A percentile compares a stretch with the other conserved stretches of the same genome.
phyloP scores from a whole-genome alignment of 2,329 filamentous ascomycete species.

The Sporothrix variecibatus region DNA sequence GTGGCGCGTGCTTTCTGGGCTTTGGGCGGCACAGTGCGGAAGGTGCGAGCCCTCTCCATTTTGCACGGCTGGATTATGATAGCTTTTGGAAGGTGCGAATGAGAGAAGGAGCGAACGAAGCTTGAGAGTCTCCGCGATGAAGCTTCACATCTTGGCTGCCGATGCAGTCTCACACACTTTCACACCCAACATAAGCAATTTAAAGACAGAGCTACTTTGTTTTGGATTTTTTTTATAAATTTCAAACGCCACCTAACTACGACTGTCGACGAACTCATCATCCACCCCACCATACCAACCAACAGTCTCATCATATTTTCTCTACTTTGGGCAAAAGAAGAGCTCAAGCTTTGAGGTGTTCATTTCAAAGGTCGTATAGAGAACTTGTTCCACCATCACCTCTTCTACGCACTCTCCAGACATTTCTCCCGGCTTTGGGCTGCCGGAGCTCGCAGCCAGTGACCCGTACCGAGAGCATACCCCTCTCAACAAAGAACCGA shows the following conservation, averaged over 20 bases:
- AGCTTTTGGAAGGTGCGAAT: slow-evolving; percentile 17
- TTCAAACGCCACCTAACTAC: not conserved
- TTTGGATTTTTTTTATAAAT: not conserved
- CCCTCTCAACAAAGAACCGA: not conserved
- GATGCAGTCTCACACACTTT: slow-evolving; percentile 1
- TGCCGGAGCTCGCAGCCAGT: not conserved
- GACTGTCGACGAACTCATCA: not conserved
- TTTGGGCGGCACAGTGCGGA: not conserved
- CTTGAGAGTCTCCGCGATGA: not conserved
- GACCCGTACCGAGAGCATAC: not conserved
- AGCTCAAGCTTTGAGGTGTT: not conserved
- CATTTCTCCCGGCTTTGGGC: not conserved
- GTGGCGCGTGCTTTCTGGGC: not conserved
- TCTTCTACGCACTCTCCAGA: not conserved
- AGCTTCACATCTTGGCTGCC: not conserved
- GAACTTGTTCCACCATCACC: not conserved
- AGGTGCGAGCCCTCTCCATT: not conserved
- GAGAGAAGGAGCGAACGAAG: not conserved
- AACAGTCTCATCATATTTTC: not conserved
- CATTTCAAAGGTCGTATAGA: too few species aligned
- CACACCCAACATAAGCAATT: not conserved
- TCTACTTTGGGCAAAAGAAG: not conserved
- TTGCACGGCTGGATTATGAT: slow-evolving; percentile 16
- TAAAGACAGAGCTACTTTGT: not conserved
- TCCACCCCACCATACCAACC: not conserved